These are phyloP conservation scores for Buddleja alternifolia DNA, from an alignment of 257 asterid genomes.

Conservation along the genomic window DNA sequence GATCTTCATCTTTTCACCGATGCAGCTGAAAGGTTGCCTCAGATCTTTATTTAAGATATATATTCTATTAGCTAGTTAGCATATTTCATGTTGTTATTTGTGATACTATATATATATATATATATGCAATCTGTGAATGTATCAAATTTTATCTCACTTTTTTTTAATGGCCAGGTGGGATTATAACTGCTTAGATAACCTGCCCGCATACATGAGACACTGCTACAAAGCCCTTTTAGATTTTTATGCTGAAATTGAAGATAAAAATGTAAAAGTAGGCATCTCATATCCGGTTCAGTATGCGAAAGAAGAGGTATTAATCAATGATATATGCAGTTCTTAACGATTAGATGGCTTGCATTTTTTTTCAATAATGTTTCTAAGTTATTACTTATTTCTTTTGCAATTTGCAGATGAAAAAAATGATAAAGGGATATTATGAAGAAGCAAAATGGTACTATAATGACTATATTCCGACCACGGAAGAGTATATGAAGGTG, in stretches of 20 bases:
- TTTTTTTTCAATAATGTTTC: neutral
- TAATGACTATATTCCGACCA: slow-evolving; percentile 18
- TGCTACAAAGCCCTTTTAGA: slow-evolving; percentile 26
- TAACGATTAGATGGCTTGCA: neutral
- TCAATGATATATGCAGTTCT: neutral
- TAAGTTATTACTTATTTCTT: neutral
- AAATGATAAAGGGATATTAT: slow-evolving; percentile 19
- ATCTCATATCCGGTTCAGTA: slow-evolving; percentile 22
- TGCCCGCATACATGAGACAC: slow-evolving; percentile 29
- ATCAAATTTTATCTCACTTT: neutral
- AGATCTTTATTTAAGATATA: too few species aligned
- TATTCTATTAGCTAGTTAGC: neutral
- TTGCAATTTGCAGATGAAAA: slow-evolving; percentile 9
- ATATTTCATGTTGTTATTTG: too few species aligned
- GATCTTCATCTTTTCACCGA: slow-evolving; percentile 34
- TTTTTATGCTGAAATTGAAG: slow-evolving; percentile 31
- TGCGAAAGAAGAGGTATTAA: slow-evolving; percentile 36
- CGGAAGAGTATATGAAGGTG: slow-evolving; percentile 35
- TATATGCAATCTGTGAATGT: too few species aligned
- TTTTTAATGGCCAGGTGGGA: slow-evolving; percentile 28
- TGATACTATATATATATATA: too few species aligned
- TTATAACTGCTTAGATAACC: slow-evolving; percentile 11
- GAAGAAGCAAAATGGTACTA: slow-evolving; percentile 37
- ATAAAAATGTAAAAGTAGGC: slow-evolving; percentile 13
- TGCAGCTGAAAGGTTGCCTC: slow-evolving; percentile 25